These are phyloP conservation scores for Entomortierella beljakovae DNA, from an alignment of 192 early-diverging fungal genomes.

Conservation along the genomic window DNA sequence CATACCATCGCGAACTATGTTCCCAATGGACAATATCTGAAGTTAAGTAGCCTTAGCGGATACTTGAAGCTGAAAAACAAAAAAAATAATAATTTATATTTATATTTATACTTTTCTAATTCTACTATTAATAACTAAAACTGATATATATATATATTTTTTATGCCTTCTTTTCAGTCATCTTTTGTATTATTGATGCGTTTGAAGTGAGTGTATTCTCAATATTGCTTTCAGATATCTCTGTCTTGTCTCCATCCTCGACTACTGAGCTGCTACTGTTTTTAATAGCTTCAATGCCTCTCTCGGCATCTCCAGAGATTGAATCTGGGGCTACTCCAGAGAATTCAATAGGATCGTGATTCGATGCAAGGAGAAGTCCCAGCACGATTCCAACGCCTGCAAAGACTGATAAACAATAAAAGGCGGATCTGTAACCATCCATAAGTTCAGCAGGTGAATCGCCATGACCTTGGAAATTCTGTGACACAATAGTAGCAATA, in stretches of 20 bases:
- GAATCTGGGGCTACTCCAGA: neutral
- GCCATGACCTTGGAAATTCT: neutral
- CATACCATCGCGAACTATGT: too few species aligned
- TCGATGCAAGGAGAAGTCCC: slow-evolving; percentile 16
- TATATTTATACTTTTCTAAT: too few species aligned
- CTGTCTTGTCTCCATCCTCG: slow-evolving; percentile 14
- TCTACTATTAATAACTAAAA: too few species aligned
- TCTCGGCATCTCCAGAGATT: slow-evolving; percentile 13
- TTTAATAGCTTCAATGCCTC: neutral
- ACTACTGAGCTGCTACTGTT: slow-evolving; percentile 1
- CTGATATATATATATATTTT: too few species aligned
- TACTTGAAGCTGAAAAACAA: too few species aligned
- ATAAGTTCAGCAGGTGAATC: slow-evolving; percentile 15
- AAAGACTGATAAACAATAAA: slow-evolving; percentile 30
- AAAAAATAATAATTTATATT: too few species aligned
- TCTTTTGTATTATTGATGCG: neutral
- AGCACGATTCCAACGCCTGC: slow-evolving; percentile 12
- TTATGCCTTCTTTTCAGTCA: neutral
- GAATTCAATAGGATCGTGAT: slow-evolving; percentile 28
- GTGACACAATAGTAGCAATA: slow-evolving; percentile 41
- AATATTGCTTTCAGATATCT: neutral
- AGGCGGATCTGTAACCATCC: slow-evolving; percentile 36
- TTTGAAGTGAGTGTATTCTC: neutral
- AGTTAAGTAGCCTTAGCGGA: too few species aligned
- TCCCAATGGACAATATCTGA: too few species aligned